These are phyloP conservation scores for Yarrowia porcina DNA, from an alignment of 805 yeast genomes.

Conservation along the genomic window DNA sequence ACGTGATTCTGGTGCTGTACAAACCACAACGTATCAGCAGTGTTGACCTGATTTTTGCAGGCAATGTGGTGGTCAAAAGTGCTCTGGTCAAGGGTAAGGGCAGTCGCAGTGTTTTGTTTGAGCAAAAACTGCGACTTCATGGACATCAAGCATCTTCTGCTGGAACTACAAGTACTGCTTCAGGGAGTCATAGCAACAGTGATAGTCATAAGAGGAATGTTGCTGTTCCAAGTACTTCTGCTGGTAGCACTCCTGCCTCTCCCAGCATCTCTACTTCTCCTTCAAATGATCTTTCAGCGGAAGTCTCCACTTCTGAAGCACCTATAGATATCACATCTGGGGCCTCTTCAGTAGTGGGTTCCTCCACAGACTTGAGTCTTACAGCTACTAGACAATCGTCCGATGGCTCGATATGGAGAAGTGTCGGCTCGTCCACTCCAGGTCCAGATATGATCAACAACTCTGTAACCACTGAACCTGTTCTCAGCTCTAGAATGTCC, in stretches of 20 bases:
- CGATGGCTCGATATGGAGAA: background rate
- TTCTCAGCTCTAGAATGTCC: background rate
- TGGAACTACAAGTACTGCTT: background rate
- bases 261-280: background rate
- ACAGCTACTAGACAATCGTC: background rate
- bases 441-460: background rate
- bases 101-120: constrained; percentile 34
- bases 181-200: too few relatives aligned
- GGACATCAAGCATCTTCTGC: too few relatives aligned
- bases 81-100: constrained; percentile 36
- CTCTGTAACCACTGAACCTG: background rate
- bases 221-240: too few relatives aligned
- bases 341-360: too few relatives aligned
- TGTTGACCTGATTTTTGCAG: constrained; percentile 34
- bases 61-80: constrained; percentile 35
- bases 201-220: too few relatives aligned
- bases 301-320: too few relatives aligned
- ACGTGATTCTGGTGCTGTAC: constrained; percentile 36
- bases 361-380: background rate
- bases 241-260: too few relatives aligned
- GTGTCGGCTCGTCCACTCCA: background rate
- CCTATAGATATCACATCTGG: too few relatives aligned
- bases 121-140: constrained; percentile 29
- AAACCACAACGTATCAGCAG: constrained; percentile 31
- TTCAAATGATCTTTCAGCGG: too few relatives aligned